These are phyloP conservation scores for Metschnikowia cerradonensis DNA, from an alignment of 805 yeast species.

Conservation along the genomic window DNA sequence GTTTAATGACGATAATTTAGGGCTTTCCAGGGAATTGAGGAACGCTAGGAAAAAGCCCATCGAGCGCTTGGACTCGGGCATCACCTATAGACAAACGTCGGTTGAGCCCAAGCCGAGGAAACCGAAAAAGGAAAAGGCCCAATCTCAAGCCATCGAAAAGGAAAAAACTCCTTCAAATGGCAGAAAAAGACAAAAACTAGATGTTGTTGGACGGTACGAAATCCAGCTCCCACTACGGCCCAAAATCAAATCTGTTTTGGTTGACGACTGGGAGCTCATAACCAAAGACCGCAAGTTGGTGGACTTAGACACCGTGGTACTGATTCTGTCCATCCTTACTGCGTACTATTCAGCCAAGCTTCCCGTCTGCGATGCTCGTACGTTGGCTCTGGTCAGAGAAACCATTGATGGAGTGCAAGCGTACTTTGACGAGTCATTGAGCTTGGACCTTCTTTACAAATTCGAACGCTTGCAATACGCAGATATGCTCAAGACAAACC, in stretches of 20 bases:
- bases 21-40: conserved; percentile 27
- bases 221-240: conserved; percentile 59
- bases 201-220: conserved; percentile 36
- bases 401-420: conserved; percentile 63
- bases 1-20: conserved; percentile 62
- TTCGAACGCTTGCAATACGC: conserved; percentile 74
- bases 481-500: conserved; percentile 20
- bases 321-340: conserved; percentile 51
- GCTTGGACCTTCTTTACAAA: conserved; percentile 65
- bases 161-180: conserved; percentile 4
- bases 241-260: conserved; percentile 62
- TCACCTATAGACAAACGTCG: conserved; percentile 3
- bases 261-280: conserved; percentile 90
- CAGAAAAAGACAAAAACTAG: conserved; percentile 11
- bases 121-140: conserved; percentile 7
- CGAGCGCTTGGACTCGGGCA: conserved; percentile 15
- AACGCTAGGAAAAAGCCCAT: conserved; percentile 18
- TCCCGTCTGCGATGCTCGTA: not conserved
- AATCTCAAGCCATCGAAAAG: conserved; percentile 4
- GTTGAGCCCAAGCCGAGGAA: conserved; percentile 5
- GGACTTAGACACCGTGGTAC: conserved; percentile 55
- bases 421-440: conserved; percentile 72
- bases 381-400: conserved; percentile 47
- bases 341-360: conserved; percentile 42
- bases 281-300: conserved; percentile 76